Conservation (phyloP, 305 asterid species). For the Withania somnifera region DNA sequence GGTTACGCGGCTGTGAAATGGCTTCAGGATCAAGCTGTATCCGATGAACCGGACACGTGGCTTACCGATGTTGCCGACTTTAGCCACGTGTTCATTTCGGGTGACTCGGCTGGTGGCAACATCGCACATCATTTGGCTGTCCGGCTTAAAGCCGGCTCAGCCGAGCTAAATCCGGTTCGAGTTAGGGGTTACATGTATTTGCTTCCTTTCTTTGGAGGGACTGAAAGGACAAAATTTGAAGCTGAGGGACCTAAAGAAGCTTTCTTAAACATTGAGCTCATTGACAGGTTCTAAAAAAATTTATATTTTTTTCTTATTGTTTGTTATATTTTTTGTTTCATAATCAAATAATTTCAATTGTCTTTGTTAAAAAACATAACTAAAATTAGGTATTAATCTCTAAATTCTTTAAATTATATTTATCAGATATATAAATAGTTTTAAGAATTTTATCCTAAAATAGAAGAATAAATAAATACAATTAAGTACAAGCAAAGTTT, state of each 20-base stretch:
- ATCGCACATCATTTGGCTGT: conserved; percentile 55
- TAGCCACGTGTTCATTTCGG: conserved; percentile 40
- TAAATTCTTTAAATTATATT: no score
- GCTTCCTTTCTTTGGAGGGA: conserved; percentile 66
- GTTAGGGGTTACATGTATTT: conserved; percentile 53
- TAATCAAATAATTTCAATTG: neutral
- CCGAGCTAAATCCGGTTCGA: conserved; percentile 35
- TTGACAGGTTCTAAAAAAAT: conserved; percentile 37
- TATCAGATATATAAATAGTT: no score
- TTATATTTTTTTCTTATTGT: neutral
- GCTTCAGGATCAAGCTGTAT: conserved; percentile 43
- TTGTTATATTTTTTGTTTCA: neutral
- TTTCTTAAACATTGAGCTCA: conserved; percentile 51
- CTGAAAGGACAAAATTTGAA: conserved; percentile 39
- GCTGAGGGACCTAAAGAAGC: conserved; percentile 65
- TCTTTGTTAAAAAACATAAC: no score
- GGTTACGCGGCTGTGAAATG: conserved; percentile 51
- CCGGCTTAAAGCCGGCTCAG: conserved; percentile 31
- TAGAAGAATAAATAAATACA: neutral
- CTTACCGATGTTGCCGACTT: conserved; percentile 44
- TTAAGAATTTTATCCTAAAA: no score
- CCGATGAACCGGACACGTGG: conserved; percentile 46
- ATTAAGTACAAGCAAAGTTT: neutral
- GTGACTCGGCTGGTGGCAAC: conserved; percentile 81
- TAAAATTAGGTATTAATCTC: neutral